Base-by-base conservation (phyloP, 2,329 filamentous ascomycete genomes). In the Penicillium sp. region DNA sequence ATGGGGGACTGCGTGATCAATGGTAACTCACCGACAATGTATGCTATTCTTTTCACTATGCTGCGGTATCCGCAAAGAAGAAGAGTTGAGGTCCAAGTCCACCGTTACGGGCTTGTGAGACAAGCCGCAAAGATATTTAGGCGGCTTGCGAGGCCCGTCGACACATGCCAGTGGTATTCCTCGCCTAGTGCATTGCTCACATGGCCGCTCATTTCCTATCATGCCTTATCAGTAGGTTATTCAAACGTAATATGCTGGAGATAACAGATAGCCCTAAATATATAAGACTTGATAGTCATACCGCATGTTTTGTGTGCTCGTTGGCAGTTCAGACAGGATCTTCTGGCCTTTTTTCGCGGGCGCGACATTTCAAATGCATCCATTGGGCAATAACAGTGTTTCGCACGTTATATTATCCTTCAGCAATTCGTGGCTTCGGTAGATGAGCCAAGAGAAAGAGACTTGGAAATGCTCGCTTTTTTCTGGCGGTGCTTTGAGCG, bases 231-330 rank as follows among this genome's bases (percentile, higher is more conserved):
- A 49, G 41, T 14, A 22, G 6, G 11, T 10, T 11, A 3, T 31
- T 6, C n/a, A 13, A 1, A 27, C 9, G 10, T 11, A 10, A 3
- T 3, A 1, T 11, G 9, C 26, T 27, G 3, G 26, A 27, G 9
- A 11, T 10, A 27, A 27, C 4, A 27, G 3, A 10, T 3, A 27
- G 18, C 18, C 18, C 18, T 27, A 27, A 27, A 11, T 27, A 27
- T 11, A 11, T 27, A 10, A 10, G 0, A 1, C 1, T 27, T 1
- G 4, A 13, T 7, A 1, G 5, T n/a, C 48, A 20, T 36, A 51
- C 51, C 49, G 28, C 51, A 53, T 26, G 51, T 51, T 41, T 48
- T 51, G 13, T 51, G 51, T 14, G 48, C 43, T 28, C 38, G 42
- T 29, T 49, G 51, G 6, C 51, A 53, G 24, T 51, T 44, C 6